Base-by-base conservation (phyloP, 225 moss, liverwort and hornwort species). In the Rhytidiadelphus loreus region DNA sequence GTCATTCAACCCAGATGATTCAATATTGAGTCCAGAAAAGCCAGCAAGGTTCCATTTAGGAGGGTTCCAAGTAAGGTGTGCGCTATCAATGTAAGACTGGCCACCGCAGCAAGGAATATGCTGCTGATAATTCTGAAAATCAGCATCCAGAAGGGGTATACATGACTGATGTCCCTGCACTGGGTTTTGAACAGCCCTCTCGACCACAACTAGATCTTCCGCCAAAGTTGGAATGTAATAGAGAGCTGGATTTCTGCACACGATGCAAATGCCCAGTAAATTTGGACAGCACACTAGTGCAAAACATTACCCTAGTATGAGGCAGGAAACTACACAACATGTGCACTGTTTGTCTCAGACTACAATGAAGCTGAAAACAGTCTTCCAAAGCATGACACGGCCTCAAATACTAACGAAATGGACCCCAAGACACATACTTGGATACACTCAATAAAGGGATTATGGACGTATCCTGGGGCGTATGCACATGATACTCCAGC, bases 191-290 rank as follows among this genome's bases (percentile, higher is more conserved):
- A 93, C 88, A 81, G 94, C 96, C 91, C 93, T 94, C 89, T 95
- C 95, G 75, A 96, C 95, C 90, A 92, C 37, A 90, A 91, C 94
- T 87, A 94, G 88, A 59, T 96, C 96, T 74, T 92, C 92, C 44
- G 95, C 94, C 88, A 93, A 91, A 63, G 81, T 89, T 69, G 96
- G 96, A 87, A 95, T 90, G 68, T 88, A 88, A 87, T 89, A 91
- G 71, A 96, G 81, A 52, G 94, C 91, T 86, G 96, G 95, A 85
- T 96, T 98, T 88, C 96, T 98, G 96, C 91, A 93, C 81, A 91
- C 44, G 78, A 87, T 76, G 90, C 88, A 90, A 62, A 87, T 88
- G 48, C 86, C 90, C 88, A 84, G 91, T 92, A 87, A 92, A 91
- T 87, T 89, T 81, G 90, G 86, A 60, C 85, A 88, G 87, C 74